A percentile compares a stretch with the other conserved stretches of the same genome.
Conservation (phyloP, 2,329 filamentous ascomycete species). For the Neopestalotiopsis sp. region DNA sequence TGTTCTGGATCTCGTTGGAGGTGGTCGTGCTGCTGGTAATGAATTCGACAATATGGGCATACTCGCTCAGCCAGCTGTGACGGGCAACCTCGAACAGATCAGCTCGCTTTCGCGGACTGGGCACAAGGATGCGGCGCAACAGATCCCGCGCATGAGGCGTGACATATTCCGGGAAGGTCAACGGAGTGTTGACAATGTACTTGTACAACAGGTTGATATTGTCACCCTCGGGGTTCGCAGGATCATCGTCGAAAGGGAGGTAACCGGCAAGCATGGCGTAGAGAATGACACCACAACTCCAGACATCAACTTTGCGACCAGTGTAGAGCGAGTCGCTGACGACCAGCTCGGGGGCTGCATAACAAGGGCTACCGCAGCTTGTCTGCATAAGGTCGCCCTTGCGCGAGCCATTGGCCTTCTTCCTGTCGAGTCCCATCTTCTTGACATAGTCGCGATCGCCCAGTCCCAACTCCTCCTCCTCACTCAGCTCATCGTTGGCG, state of each 20-base stretch:
- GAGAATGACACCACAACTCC: slow-evolving; percentile 98
- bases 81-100: slow-evolving; percentile 97
- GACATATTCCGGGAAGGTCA: slow-evolving; percentile 98
- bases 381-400: slow-evolving; percentile 98
- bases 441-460: slow-evolving; percentile 89
- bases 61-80: slow-evolving; percentile 98
- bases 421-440: slow-evolving; percentile 80
- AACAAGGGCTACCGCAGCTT: slow-evolving; percentile 97
- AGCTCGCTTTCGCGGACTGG: slow-evolving; percentile 91
- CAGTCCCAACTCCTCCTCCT: slow-evolving; percentile 88
- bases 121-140: slow-evolving; percentile 89
- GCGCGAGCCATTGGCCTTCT: slow-evolving; percentile 75
- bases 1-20: slow-evolving; percentile 81
- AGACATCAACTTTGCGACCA: slow-evolving; percentile 96
- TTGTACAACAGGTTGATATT: slow-evolving; percentile 99
- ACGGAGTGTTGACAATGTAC: slow-evolving; percentile 95
- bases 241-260: slow-evolving; percentile 96
- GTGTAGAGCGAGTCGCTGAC: slow-evolving; percentile 98
- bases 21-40: slow-evolving; percentile 96
- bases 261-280: slow-evolving; percentile 99
- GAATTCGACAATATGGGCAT: slow-evolving; percentile 93
- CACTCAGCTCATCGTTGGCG: slow-evolving; percentile 81
- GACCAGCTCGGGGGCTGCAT: slow-evolving; percentile 94
- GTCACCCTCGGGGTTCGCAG: slow-evolving; percentile 96
- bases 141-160: slow-evolving; percentile 95